Conservation (phyloP, 2,329 filamentous ascomycete species). For the Monosporascus sp. region DNA sequence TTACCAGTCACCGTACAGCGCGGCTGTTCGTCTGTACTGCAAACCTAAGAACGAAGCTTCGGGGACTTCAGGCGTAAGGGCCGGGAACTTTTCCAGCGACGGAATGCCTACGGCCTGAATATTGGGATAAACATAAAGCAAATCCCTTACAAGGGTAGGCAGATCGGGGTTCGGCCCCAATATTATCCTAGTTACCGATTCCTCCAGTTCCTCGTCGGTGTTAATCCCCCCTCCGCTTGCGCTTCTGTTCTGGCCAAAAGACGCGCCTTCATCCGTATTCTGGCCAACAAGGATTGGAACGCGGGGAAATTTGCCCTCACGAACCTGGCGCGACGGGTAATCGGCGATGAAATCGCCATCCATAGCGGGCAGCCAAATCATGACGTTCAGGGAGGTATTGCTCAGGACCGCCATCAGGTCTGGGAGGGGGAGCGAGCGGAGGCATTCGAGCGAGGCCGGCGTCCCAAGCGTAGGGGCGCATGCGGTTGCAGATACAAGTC, state of each 20-base stretch:
- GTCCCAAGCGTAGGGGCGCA: constrained; percentile 21
- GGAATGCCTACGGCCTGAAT: constrained; percentile 30
- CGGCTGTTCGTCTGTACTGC: constrained; percentile 25
- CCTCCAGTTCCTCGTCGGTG: constrained; percentile 24
- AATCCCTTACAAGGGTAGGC: constrained; percentile 17
- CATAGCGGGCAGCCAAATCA: constrained; percentile 18
- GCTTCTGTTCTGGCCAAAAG: constrained; percentile 9
- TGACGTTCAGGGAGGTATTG: constrained; percentile 14
- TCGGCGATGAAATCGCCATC: constrained; percentile 25
- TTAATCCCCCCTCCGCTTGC: constrained; percentile 19
- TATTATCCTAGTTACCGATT: constrained; percentile 1
- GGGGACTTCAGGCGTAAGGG: constrained; percentile 21
- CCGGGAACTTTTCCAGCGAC: constrained; percentile 26
- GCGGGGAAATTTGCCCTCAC: constrained; percentile 20
- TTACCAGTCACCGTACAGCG: constrained; percentile 22
- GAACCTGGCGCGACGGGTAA: constrained; percentile 15
- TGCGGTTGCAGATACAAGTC: constrained; percentile 22
- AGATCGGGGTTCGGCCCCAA: constrained; percentile 1
- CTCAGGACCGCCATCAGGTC: constrained; percentile 6
- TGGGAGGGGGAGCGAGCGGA: constrained; percentile 23
- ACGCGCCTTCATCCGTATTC: constrained; percentile 28
- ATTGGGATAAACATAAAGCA: constrained; percentile 23
- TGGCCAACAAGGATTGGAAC: constrained; percentile 25
- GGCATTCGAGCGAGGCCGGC: constrained; percentile 18
- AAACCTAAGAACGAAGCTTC: constrained; percentile 19